Conservation (phyloP, 2,329 filamentous ascomycete genomes). For the Aspergillus felis region DNA sequence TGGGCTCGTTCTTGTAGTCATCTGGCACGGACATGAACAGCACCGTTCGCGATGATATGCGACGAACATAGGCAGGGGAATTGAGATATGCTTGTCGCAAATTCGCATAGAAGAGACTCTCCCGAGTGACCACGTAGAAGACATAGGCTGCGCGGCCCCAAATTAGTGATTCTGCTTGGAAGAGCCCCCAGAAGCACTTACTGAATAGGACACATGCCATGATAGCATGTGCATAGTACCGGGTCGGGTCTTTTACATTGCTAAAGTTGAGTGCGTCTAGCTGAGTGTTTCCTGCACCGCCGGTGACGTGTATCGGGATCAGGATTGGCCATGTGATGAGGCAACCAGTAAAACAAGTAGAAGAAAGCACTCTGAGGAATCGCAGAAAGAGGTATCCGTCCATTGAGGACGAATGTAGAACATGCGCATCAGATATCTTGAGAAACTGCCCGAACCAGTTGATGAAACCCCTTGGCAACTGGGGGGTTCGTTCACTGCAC, state of each 20-base stretch:
- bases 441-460: slow-evolving; percentile 54
- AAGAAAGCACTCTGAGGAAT: slow-evolving; percentile 73
- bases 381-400: slow-evolving; percentile 91
- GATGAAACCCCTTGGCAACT: slow-evolving; percentile 45
- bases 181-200: slow-evolving; percentile 22
- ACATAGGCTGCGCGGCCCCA: slow-evolving; percentile 58
- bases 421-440: slow-evolving; percentile 64
- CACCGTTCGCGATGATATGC: slow-evolving; percentile 83
- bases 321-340: slow-evolving; percentile 83
- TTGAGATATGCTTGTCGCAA: slow-evolving; percentile 86
- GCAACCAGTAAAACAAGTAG: slow-evolving; percentile 77
- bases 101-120: slow-evolving; percentile 87
- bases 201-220: slow-evolving; percentile 76
- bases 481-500: slow-evolving; percentile 46
- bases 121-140: slow-evolving; percentile 78
- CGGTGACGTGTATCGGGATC: slow-evolving; percentile 82
- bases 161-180: slow-evolving; percentile 2
- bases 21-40: slow-evolving; percentile 82
- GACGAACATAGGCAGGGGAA: slow-evolving; percentile 74
- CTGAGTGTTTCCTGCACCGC: slow-evolving; percentile 62
- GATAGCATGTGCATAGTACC: slow-evolving; percentile 74
- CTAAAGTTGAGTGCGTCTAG: slow-evolving; percentile 76
- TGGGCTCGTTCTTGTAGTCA: slow-evolving; percentile 69
- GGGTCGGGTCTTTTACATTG: slow-evolving; percentile 63
- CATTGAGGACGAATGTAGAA: slow-evolving; percentile 86